A percentile compares a stretch with the other conserved stretches of the same genome.
Conservation (phyloP, 768 basidiomycete genomes). For the Rhodocollybia butyracea region DNA sequence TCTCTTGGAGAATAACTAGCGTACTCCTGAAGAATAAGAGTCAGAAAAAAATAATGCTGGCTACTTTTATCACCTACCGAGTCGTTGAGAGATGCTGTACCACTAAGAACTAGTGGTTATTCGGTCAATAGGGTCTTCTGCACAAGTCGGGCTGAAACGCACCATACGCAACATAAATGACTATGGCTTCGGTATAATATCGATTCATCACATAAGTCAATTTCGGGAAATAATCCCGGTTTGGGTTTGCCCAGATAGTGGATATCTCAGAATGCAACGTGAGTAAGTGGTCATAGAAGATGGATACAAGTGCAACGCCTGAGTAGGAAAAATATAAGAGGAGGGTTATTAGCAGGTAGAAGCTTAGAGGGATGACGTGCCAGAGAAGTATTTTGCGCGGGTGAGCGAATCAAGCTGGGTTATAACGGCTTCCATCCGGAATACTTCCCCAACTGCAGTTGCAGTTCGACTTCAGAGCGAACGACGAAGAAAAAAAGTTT, state of each 20-base stretch:
- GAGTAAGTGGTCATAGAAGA: slow-evolving; percentile 3
- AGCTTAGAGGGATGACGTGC: no score
- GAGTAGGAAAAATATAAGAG: neutral
- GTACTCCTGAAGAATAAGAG: no score
- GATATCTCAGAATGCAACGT: neutral
- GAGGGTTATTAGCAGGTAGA: no score
- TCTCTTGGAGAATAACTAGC: no score
- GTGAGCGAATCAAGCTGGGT: no score
- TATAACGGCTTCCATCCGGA: no score
- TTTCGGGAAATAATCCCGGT: neutral
- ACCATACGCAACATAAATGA: neutral
- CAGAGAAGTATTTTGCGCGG: no score
- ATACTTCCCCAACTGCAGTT: no score
- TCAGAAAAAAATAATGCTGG: no score
- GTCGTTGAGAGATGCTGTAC: neutral
- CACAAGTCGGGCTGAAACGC: neutral
- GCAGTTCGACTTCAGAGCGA: no score
- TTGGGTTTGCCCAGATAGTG: neutral
- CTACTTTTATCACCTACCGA: neutral
- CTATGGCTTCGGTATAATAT: neutral
- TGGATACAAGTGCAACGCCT: neutral
- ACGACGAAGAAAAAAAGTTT: no score
- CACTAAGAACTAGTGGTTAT: neutral
- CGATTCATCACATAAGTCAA: slow-evolving; percentile 1
- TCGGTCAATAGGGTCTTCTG: neutral